Conservation (phyloP, 768 basidiomycete genomes). For the Mycena alexandri region DNA sequence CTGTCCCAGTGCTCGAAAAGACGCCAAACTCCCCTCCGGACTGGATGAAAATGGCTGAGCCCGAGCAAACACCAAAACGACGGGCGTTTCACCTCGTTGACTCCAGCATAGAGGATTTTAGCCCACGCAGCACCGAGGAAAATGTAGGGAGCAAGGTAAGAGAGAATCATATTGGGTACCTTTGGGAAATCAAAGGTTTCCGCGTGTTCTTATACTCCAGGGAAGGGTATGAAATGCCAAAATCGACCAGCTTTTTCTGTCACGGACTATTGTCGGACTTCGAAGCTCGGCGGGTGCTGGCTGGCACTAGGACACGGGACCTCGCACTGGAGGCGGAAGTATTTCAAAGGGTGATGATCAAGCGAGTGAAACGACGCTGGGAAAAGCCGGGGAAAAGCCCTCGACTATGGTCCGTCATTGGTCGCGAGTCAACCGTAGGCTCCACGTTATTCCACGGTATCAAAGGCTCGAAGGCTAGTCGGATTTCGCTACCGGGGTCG, state of each 20-base stretch:
- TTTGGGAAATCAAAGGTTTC: background rate
- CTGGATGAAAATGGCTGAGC: slow-evolving; percentile 39
- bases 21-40: slow-evolving; percentile 64
- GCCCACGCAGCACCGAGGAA: slow-evolving; percentile 35
- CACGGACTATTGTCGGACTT: slow-evolving; percentile 21
- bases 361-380: slow-evolving; percentile 1
- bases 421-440: too few species aligned
- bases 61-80: background rate
- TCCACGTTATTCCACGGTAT: too few species aligned
- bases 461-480: too few species aligned
- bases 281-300: background rate
- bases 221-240: slow-evolving; percentile 19
- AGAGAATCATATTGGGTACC: slow-evolving; percentile 17
- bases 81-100: slow-evolving; percentile 53
- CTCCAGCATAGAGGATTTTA: slow-evolving; percentile 59
- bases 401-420: too few species aligned
- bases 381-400: too few species aligned
- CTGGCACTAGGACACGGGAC: too few species aligned
- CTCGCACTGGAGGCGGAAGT: slow-evolving; percentile 6
- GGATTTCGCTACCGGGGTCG: too few species aligned
- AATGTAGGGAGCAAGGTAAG: slow-evolving; percentile 22
- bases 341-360: slow-evolving; percentile 7
- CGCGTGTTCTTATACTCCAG: slow-evolving; percentile 13
- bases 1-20: slow-evolving; percentile 47
- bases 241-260: background rate